Percentiles rank a stretch among this genome's conserved stretches.
Conservation (phyloP, 2,329 filamentous ascomycete species). For the Trichophyton schoenleinii region DNA sequence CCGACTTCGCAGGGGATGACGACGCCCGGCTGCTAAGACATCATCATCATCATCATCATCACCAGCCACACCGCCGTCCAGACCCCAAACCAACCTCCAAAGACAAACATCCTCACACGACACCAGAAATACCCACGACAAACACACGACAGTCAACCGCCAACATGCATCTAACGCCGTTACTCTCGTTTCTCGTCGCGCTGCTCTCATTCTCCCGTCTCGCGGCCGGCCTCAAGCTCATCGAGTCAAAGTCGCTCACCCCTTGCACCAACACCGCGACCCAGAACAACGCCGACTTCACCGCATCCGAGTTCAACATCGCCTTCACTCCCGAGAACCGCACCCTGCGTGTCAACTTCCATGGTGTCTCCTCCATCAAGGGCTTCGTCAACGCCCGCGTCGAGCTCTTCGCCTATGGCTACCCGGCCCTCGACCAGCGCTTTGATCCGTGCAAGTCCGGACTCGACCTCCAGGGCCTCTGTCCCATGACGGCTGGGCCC, state of each 20-base stretch:
- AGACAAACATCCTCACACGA: background rate
- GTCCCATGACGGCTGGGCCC: slow-evolving; percentile 78
- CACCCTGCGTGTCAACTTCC: slow-evolving; percentile 59
- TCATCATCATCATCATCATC: no score
- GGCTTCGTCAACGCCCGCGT: slow-evolving; percentile 71
- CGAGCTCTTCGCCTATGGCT: slow-evolving; percentile 70
- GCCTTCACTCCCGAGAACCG: slow-evolving; percentile 52
- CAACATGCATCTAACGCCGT: slow-evolving; percentile 14
- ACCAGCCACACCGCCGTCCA: no score
- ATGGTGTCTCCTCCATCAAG: slow-evolving; percentile 70
- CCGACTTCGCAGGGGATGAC: background rate
- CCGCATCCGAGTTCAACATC: slow-evolving; percentile 79
- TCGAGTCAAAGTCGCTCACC: slow-evolving; percentile 73
- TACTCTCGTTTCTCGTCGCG: slow-evolving; percentile 27
- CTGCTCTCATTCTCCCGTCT: slow-evolving; percentile 33
- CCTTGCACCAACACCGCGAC: slow-evolving; percentile 71
- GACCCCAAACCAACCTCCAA: background rate
- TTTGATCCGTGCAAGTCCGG: slow-evolving; percentile 61
- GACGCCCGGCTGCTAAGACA: no score
- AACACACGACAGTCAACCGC: background rate
- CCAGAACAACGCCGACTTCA: slow-evolving; percentile 71
- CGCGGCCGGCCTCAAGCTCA: slow-evolving; percentile 51
- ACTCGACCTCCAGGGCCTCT: slow-evolving; percentile 58
- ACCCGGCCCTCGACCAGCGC: slow-evolving; percentile 51
- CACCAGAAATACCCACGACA: background rate